Evolutionary conservation across 352 stramenopile species (phyloP), one percentile per base, ranked within the genome.

Genomic region (Phytopythium aichiense): DNA sequence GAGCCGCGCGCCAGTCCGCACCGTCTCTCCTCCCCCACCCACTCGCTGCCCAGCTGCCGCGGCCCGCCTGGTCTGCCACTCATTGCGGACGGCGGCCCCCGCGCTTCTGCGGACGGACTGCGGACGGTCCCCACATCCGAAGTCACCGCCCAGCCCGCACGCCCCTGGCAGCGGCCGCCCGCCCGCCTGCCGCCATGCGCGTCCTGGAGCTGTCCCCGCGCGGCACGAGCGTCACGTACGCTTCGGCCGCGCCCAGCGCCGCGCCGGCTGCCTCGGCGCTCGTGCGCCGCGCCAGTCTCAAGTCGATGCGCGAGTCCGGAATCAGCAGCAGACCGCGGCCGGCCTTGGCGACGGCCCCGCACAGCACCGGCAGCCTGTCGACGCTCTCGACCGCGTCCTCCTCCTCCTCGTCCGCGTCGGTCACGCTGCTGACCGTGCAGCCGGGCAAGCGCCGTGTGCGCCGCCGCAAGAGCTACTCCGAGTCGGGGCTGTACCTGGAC

Each of bases 381-480:
- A 5, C 22, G 7, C 4, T 30, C 33, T 38, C 33, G 33, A 38
- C 33, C 33, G 33, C 7, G 7, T 38, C 33, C 33, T 18, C 8
- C 0, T 50, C 46, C 0, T 35, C 46, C 2, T 9, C 46, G 9
- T 37, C 38, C 68, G 33, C 51, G 66, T 61, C 56, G 33, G 63
- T 22, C 73, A 23, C 6, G 40, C 13, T 48, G 13, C 33, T 60
- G 16, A 7, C 43, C 13, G 42, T 61, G 45, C 61, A 63, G 56
- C 58, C 57, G 37, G 56, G 62, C 43, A 54, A 56, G 40, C 62
- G 65, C 4, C 65, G 64, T n/a, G 46, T 63, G 46, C 69, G 66
- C 12, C 72, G 81, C 63, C 63, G 79, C 68, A 90, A 90, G 68
- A 88, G 81, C 69, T 78, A 85, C 69, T 88, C 81, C 7, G 81